Evolutionary conservation across 352 stramenopile genomes (phyloP), one percentile per base, ranked within the genome.

Genomic region (Pythium coloratum): DNA sequence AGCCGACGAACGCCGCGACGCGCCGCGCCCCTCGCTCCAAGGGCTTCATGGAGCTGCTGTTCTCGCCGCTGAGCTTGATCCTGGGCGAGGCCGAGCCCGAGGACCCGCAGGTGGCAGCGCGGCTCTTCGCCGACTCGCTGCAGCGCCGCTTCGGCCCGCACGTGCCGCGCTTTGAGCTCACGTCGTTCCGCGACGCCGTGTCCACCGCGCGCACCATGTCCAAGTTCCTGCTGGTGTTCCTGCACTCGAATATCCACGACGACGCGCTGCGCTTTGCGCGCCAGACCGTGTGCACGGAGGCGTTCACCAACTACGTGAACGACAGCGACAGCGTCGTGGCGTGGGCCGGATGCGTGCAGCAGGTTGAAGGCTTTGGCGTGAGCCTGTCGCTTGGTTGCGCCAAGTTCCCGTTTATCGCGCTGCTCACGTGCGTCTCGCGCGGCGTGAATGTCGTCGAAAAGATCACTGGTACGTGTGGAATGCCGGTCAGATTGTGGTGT

Each of bases 211-310:
- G 85, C 18, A 91, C 82, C 10, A 80, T 83, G 42, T 92, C 81
- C 69, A 95, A 95, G 74, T 95, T 95, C 53, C 64, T 95, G 50
- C 49, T 95, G 7, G 84, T 94, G 55, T 95, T 91, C 51, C 64
- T 95, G 59, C 87, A 95, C 72, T 95, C 85, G 66, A 91, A 79
- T 28, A 88, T 95, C 49, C 87, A 95, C 61, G 86, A 95, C 53
- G 82, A 94, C 44, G 81, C 86, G 26, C 73, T 89, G 59, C 55
- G 64, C 7, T 95, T 95, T 61, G 92, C 84, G 72, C 80, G 81
- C 82, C 89, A 70, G 14, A 71, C 82, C 24, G 75, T 95, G 53
- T 95, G 87, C 64, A 92, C 87, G 16, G 72, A 84, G 56, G 69
- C 82, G 53, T 81, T 95, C 75, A 83, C 77, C 58, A 73, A 72